Conservation (phyloP, 495 filamentous ascomycete genomes). For the Aspergillus nidulans region DNA sequence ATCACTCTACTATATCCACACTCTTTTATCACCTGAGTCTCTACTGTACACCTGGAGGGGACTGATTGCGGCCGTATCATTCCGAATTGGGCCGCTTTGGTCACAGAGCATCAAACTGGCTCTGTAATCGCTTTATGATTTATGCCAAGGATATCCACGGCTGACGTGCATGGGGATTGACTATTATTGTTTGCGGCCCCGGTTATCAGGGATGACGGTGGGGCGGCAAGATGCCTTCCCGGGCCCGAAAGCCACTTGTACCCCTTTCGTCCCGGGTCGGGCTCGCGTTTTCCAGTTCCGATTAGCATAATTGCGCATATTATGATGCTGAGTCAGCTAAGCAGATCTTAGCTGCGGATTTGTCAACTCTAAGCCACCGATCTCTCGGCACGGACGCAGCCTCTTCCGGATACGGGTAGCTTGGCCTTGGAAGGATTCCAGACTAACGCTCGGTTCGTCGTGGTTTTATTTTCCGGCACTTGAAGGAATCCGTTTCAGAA, state of each 20-base stretch:
- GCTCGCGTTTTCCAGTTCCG: background rate
- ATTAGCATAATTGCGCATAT: background rate
- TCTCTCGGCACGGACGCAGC: constrained; percentile 8
- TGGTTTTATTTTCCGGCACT: background rate
- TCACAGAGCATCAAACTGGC: too few relatives aligned
- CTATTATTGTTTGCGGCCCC: background rate
- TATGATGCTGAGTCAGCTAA: constrained; percentile 4
- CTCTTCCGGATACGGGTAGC: constrained; percentile 4
- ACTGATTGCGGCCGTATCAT: too few relatives aligned
- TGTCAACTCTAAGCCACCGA: background rate
- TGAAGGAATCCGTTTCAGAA: background rate
- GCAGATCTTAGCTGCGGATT: background rate
- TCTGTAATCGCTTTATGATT: too few relatives aligned
- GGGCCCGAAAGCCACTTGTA: background rate
- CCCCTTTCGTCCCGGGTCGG: background rate
- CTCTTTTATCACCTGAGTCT: too few relatives aligned
- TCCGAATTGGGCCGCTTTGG: too few relatives aligned
- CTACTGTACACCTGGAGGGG: too few relatives aligned
- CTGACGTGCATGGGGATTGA: too few relatives aligned
- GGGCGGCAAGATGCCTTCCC: constrained; percentile 1
- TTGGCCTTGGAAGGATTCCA: background rate
- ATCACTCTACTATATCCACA: background rate
- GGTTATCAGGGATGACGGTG: constrained; percentile 1
- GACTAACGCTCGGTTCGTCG: background rate
- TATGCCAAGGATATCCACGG: background rate